Evolutionary conservation across 2,329 filamentous ascomycete species (phyloP).

Genomic region (Colletotrichum brevisporum): DNA sequence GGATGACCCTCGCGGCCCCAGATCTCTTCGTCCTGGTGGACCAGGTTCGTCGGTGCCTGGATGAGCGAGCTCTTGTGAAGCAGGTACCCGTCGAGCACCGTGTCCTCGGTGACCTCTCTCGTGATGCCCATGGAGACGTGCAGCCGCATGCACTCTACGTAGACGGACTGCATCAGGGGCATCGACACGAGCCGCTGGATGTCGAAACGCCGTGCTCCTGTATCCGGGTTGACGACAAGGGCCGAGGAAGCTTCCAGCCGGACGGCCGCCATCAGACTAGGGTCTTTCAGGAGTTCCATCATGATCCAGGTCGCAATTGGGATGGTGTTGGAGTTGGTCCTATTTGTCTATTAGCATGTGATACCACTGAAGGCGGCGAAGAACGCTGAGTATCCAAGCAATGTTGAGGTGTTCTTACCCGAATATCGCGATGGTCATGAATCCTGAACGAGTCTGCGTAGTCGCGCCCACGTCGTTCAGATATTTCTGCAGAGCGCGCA

Average conservation of each 20-base stretch:
- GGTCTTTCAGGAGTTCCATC: slow-evolving; percentile 47
- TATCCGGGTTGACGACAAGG: slow-evolving; percentile 27
- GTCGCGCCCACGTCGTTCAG: slow-evolving; percentile 41
- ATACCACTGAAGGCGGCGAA: neutral
- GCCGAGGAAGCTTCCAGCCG: slow-evolving; percentile 43
- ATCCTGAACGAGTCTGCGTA: slow-evolving; percentile 31
- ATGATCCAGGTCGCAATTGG: slow-evolving; percentile 48
- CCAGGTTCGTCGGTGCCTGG: slow-evolving; percentile 44
- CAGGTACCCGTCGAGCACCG: slow-evolving; percentile 39
- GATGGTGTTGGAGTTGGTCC: slow-evolving; percentile 48
- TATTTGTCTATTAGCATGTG: neutral
- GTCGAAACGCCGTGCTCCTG: slow-evolving; percentile 40
- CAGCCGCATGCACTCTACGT: slow-evolving; percentile 46
- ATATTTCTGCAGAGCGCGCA: slow-evolving; percentile 43
- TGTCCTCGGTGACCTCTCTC: slow-evolving; percentile 42
- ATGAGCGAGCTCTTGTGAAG: slow-evolving; percentile 43
- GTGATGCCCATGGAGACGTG: slow-evolving; percentile 46
- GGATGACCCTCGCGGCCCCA: slow-evolving; percentile 33
- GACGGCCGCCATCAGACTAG: slow-evolving; percentile 40
- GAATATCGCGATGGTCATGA: slow-evolving; percentile 23
- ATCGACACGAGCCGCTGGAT: slow-evolving; percentile 40
- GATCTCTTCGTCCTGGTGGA: slow-evolving; percentile 40
- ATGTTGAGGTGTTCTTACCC: slow-evolving; percentile 7
- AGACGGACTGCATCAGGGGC: slow-evolving; percentile 48
- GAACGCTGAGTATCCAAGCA: neutral